These are phyloP conservation scores for Yamadazyma siamensis DNA, from an alignment of 1,139 yeast species.

Conservation along the genomic window DNA sequence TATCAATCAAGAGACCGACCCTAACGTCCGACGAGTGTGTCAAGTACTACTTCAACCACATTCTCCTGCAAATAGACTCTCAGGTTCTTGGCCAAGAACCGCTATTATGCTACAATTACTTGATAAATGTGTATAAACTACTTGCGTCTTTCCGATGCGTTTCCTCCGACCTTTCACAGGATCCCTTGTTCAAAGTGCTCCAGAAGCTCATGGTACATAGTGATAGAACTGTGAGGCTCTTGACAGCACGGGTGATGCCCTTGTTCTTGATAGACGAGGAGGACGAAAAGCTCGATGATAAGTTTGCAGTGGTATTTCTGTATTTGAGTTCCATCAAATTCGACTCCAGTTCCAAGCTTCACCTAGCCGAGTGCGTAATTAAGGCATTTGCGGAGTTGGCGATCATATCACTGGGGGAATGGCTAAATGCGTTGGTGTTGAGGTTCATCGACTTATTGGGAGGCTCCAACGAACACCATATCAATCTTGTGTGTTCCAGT, in stretches of 20 bases:
- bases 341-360: slow-evolving; percentile 19
- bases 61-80: slow-evolving; percentile 14
- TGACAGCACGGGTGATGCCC: slow-evolving; percentile 47
- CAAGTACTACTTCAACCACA: slow-evolving; percentile 19
- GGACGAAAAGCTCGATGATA: slow-evolving; percentile 25
- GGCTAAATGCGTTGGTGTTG: slow-evolving; percentile 57
- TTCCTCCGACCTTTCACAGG: background rate
- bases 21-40: slow-evolving; percentile 22
- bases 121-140: slow-evolving; percentile 44
- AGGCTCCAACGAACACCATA: slow-evolving; percentile 56
- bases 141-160: slow-evolving; percentile 41
- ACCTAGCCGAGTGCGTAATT: slow-evolving; percentile 62
- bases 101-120: slow-evolving; percentile 37
- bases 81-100: slow-evolving; percentile 12
- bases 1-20: slow-evolving; percentile 21
- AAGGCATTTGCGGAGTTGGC: slow-evolving; percentile 62
- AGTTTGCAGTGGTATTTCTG: slow-evolving; percentile 35
- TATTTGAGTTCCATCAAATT: slow-evolving; percentile 35
- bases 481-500: slow-evolving; percentile 61
- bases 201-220: slow-evolving; percentile 19
- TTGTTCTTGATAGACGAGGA: slow-evolving; percentile 36
- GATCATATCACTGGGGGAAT: slow-evolving; percentile 55
- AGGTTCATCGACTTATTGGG: slow-evolving; percentile 60
- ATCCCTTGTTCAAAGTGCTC: slow-evolving; percentile 17
- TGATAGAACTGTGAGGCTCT: slow-evolving; percentile 51